These are phyloP conservation scores for Dactylella cylindrospora DNA, from an alignment of 2,329 filamentous ascomycete species.

Conservation along the genomic window DNA sequence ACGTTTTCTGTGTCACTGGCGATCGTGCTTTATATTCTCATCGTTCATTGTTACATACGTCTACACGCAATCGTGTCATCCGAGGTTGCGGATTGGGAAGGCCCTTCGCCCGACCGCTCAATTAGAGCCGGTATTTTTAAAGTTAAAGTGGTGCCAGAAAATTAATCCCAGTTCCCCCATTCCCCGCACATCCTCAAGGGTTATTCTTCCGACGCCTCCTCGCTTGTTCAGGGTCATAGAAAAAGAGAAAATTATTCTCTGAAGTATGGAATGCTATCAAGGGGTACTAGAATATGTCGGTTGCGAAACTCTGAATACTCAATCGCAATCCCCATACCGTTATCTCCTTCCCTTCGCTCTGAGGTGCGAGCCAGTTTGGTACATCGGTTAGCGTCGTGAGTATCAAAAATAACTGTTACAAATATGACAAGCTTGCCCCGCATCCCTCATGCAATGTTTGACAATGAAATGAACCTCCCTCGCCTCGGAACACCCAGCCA, in stretches of 20 bases:
- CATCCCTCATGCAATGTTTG: slow-evolving; percentile 43
- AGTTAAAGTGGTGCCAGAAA: slow-evolving; percentile 14
- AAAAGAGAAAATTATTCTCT: too few relatives aligned
- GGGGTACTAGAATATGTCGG: too few relatives aligned
- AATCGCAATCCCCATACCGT: too few relatives aligned
- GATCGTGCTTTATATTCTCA: slow-evolving; percentile 19
- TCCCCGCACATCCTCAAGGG: slow-evolving; percentile 1
- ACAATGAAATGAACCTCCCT: slow-evolving; percentile 29
- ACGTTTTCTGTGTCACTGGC: slow-evolving; percentile 12
- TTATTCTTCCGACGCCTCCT: slow-evolving; percentile 15
- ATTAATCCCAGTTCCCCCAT: slow-evolving; percentile 1
- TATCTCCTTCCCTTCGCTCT: slow-evolving; percentile 20
- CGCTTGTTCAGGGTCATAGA: slow-evolving; percentile 16
- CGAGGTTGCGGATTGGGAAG: slow-evolving; percentile 23
- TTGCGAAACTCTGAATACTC: too few relatives aligned
- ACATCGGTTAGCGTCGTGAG: slow-evolving; percentile 36
- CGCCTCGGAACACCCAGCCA: slow-evolving; percentile 35
- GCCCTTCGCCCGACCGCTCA: slow-evolving; percentile 29
- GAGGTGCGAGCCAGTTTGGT: slow-evolving; percentile 28
- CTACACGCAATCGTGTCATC: slow-evolving; percentile 32
- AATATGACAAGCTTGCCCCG: slow-evolving; percentile 29
- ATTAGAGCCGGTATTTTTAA: slow-evolving; percentile 13
- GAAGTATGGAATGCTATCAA: too few relatives aligned
- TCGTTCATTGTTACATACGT: too few relatives aligned
- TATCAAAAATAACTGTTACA: background rate